Evolutionary conservation across 139 green algal species (phyloP), one percentile per base, ranked within the genome.

Genomic region (Pleodorina starrii): DNA sequence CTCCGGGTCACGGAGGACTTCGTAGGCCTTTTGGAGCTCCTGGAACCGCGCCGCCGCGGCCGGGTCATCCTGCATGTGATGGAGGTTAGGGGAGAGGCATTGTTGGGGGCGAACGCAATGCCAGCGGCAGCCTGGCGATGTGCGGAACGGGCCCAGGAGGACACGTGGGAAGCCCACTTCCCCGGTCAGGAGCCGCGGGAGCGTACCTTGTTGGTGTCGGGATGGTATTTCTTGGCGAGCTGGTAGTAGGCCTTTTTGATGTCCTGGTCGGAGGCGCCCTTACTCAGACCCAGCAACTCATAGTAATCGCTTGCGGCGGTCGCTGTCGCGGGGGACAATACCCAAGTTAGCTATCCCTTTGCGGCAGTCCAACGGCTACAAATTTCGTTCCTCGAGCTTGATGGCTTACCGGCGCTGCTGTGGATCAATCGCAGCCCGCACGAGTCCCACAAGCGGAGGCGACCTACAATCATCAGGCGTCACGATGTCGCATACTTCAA

Each of bases 211-310:
- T 99, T 99, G 21, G 96, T 97, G 84, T 99, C 97, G 48, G 97
- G 97, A 89, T 99, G 97, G 84, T 97, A 98, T 92, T 98, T 90
- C 89, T 98, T 98, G 3, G 97, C 97, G 21, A 97, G 92, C 85
- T 95, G 90, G 89, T 99, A 99, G 89, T 97, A 99, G 0, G 96
- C 91, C 78, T 97, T 97, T 90, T 99, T 99, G 78, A 99, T 96
- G 1, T 99, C 97, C 38, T 94, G 88, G 11, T 98, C 97, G 17
- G 86, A 94, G 0, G 97, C 95, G 21, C 17, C 60, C 0, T 87
- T 87, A 0, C 88, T 25, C 14, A 98, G 90, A 0, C 96, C 96
- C 48, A 99, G 92, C 0, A 97, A 75, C 4, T 96, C 92, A 76
- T 99, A 99, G 76, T 97, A 99, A 66, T 98, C 95, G 29, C 59